Conservation (phyloP, 805 yeast genomes). For the Lipomyces starkeyi region DNA sequence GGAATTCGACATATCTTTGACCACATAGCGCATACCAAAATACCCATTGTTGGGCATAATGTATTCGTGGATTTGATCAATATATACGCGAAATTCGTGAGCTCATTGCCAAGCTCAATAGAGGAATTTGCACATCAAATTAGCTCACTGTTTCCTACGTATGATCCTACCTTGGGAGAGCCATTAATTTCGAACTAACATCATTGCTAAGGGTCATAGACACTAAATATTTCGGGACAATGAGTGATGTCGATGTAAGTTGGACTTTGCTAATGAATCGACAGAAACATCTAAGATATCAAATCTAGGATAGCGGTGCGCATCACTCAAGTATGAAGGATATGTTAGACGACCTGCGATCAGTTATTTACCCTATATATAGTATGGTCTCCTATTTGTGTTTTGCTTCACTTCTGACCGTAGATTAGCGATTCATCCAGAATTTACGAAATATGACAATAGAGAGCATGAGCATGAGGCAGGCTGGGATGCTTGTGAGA, state of each 20-base stretch:
- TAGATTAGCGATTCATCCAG: background rate
- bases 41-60: conserved; percentile 5
- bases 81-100: conserved; percentile 10
- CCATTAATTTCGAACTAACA: background rate
- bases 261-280: background rate
- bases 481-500: conserved; percentile 12
- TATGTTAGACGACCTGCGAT: background rate
- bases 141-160: background rate
- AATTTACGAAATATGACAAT: conserved; percentile 9
- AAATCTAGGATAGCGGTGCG: background rate
- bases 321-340: conserved; percentile 1
- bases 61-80: conserved; percentile 3
- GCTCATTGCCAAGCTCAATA: background rate
- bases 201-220: background rate
- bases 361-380: background rate
- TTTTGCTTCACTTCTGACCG: background rate
- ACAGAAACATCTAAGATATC: background rate
- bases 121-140: conserved; percentile 1
- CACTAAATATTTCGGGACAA: conserved; percentile 8
- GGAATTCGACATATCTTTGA: conserved; percentile 7
- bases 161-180: background rate
- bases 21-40: background rate
- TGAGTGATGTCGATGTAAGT: conserved; percentile 4
- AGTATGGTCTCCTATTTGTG: background rate
- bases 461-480: conserved; percentile 6